These are phyloP conservation scores for Trichoderma citrinoviride DNA, from an alignment of 2,329 filamentous ascomycete species.

Conservation along the genomic window DNA sequence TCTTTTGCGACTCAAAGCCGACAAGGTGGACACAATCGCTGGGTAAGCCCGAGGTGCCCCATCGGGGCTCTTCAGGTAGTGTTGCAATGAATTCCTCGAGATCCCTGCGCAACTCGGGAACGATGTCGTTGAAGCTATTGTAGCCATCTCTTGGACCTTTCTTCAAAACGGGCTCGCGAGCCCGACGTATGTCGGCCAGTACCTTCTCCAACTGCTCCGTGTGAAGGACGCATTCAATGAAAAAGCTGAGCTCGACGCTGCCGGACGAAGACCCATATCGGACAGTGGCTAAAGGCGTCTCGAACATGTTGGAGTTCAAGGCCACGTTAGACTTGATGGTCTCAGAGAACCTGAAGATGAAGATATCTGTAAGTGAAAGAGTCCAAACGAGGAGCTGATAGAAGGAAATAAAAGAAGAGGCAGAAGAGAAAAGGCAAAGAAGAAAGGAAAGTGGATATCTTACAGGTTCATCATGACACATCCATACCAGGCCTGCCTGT, in stretches of 20 bases:
- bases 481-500: slow-evolving; percentile 39
- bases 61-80: not conserved
- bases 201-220: slow-evolving; percentile 30
- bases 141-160: not conserved
- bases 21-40: not conserved
- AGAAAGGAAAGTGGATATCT: not conserved
- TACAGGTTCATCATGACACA: slow-evolving; percentile 41
- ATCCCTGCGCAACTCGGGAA: not conserved
- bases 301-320: not conserved
- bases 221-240: slow-evolving; percentile 24
- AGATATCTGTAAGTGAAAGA: not conserved
- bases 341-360: not conserved
- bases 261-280: not conserved
- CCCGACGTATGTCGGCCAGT: slow-evolving; percentile 20
- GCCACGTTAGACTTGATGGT: not conserved
- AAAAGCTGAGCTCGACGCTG: slow-evolving; percentile 24
- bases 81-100: not conserved
- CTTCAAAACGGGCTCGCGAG: not conserved
- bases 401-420: not conserved
- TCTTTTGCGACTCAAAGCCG: not conserved
- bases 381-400: no score
- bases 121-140: not conserved
- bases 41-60: not conserved
- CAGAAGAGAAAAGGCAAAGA: not conserved
- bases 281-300: not conserved